phyloP scores from a whole-genome alignment of 768 basidiomycete species.

The Pleurotus tuoliensis region DNA sequence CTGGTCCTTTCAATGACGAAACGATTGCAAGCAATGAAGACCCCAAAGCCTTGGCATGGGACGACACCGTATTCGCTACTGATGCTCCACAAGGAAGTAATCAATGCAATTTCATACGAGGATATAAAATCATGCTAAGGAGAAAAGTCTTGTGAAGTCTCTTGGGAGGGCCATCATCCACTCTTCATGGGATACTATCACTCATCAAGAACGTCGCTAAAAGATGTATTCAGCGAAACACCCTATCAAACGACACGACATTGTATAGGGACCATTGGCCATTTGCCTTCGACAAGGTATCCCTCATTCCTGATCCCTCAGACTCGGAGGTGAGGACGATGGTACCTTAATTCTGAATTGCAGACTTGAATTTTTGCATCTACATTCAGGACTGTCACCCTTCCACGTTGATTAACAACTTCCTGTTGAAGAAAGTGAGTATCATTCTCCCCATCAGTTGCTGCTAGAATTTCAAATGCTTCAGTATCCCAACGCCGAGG shows the following conservation, averaged over 20 bases:
- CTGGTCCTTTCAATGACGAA: neutral
- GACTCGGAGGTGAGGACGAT: no score
- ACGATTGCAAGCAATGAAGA: neutral
- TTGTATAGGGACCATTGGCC: no score
- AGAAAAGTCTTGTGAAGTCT: neutral
- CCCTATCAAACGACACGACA: no score
- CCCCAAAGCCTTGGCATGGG: neutral
- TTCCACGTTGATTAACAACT: neutral
- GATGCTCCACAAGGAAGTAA: slow-evolving; percentile 7
- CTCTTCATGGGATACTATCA: neutral
- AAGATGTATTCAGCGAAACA: no score
- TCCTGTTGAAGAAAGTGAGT: neutral
- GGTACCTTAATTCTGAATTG: no score
- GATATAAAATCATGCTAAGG: slow-evolving; percentile 1
- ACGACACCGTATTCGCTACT: neutral
- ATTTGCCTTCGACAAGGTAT: no score
- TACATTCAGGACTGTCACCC: neutral
- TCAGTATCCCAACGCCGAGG: slow-evolving; percentile 6
- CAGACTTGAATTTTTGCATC: no score
- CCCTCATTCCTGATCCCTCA: no score
- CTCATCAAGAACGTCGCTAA: neutral
- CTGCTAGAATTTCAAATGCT: slow-evolving; percentile 11
- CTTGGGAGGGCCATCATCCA: neutral
- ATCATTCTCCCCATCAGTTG: neutral
- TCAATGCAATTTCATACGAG: slow-evolving; percentile 16